Evolutionary conservation across 2,329 filamentous ascomycete species (phyloP).

Genomic region (Cladosporium colombiae): DNA sequence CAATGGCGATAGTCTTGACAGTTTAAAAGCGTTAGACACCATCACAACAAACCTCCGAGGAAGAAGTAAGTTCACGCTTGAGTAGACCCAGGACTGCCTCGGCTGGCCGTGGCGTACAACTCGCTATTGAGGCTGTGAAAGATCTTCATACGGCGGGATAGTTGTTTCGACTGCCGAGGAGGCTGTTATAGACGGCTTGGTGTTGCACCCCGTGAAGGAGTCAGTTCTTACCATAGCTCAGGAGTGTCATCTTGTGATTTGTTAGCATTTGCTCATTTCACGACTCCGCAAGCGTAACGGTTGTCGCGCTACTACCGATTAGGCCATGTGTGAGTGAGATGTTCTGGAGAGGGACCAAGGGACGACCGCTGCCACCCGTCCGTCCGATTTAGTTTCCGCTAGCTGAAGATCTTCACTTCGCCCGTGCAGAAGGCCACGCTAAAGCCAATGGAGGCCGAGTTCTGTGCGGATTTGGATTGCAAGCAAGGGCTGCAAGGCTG

Average conservation of each 20-base stretch:
- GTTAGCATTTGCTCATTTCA: neutral
- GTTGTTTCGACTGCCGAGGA: neutral
- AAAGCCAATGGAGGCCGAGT: neutral
- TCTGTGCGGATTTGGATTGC: neutral
- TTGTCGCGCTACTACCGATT: neutral
- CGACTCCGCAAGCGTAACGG: neutral
- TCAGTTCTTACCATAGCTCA: neutral
- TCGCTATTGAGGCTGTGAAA: neutral
- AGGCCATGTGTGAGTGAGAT: neutral
- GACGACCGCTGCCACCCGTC: neutral
- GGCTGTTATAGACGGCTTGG: neutral
- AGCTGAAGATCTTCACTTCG: slow-evolving; percentile 6
- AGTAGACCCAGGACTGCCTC: neutral
- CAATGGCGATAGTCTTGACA: neutral
- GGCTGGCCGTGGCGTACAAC: neutral
- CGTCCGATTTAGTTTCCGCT: neutral
- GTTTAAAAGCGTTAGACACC: neutral
- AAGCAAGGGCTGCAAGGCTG: neutral
- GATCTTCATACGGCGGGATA: neutral
- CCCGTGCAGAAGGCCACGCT: neutral
- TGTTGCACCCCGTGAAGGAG: neutral
- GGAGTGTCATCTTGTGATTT: neutral
- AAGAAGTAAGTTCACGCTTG: neutral
- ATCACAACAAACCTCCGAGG: neutral
- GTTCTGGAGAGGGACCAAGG: neutral